Evolutionary conservation across 2,329 filamentous ascomycete species (phyloP).

Genomic region (Arthrobotrys sinensis): DNA sequence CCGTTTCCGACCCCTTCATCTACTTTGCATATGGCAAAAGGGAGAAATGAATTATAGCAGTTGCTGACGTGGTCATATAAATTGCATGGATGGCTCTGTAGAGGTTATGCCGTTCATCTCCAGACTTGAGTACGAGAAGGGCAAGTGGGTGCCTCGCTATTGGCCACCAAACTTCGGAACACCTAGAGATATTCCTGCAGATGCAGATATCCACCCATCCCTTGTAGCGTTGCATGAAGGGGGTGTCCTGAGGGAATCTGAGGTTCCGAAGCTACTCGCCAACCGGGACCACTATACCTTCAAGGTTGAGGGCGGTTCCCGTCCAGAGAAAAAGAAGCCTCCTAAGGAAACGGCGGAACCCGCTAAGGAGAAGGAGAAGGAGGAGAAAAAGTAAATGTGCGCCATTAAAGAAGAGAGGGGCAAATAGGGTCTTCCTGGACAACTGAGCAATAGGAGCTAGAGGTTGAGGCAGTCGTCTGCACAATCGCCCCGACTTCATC

Average conservation of each 20-base stretch:
- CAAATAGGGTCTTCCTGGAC: neutral
- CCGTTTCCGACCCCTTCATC: slow-evolving; percentile 4
- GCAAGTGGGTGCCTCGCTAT: slow-evolving; percentile 66
- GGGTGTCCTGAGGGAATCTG: slow-evolving; percentile 45
- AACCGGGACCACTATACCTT: slow-evolving; percentile 60
- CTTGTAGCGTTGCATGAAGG: slow-evolving; percentile 62
- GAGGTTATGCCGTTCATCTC: slow-evolving; percentile 67
- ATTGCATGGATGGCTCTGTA: slow-evolving; percentile 44
- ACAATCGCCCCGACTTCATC: neutral
- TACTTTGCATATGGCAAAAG: neutral
- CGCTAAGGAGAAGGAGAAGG: slow-evolving; percentile 5
- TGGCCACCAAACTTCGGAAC: slow-evolving; percentile 67
- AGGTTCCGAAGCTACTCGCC: slow-evolving; percentile 46
- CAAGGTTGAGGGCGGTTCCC: slow-evolving; percentile 23
- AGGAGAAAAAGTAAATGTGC: slow-evolving; percentile 35
- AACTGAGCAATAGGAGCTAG: slow-evolving; percentile 12
- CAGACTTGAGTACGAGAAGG: slow-evolving; percentile 66
- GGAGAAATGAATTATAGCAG: slow-evolving; percentile 4
- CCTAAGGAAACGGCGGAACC: neutral
- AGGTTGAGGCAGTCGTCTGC: slow-evolving; percentile 5
- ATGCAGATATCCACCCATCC: slow-evolving; percentile 65
- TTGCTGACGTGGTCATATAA: slow-evolving; percentile 45
- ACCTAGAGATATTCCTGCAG: slow-evolving; percentile 65
- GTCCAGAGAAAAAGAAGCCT: slow-evolving; percentile 15
- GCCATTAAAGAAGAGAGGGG: slow-evolving; percentile 14